Percentiles rank a stretch among this genome's conserved stretches.
These are phyloP conservation scores for Coleophoma crateriformis DNA, from an alignment of 2,329 filamentous ascomycete species.

Conservation along the genomic window DNA sequence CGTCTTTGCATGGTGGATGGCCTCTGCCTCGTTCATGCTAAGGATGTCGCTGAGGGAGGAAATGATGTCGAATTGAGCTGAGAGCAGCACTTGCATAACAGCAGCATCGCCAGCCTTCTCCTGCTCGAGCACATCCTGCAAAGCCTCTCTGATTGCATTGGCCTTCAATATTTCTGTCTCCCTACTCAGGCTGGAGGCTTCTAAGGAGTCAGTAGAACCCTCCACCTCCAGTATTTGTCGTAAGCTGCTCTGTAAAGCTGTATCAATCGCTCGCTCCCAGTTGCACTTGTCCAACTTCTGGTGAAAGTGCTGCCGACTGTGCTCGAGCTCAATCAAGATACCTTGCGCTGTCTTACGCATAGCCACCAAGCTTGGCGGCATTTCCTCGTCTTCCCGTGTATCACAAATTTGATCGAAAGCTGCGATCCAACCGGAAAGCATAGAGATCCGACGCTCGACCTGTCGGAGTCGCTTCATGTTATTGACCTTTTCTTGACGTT, in stretches of 20 bases:
- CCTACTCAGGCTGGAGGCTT: constrained; percentile 66
- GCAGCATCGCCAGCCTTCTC: constrained; percentile 76
- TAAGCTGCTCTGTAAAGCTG: constrained; percentile 79
- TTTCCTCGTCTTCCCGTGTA: constrained; percentile 60
- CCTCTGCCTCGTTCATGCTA: constrained; percentile 76
- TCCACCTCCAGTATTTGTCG: constrained; percentile 73
- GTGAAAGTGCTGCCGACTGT: constrained; percentile 85
- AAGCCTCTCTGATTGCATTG: constrained; percentile 74
- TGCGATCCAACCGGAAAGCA: constrained; percentile 88
- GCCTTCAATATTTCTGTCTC: constrained; percentile 84
- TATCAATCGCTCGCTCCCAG: constrained; percentile 86
- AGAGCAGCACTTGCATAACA: constrained; percentile 76
- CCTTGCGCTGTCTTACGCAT: constrained; percentile 87
- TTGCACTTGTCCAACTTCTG: constrained; percentile 73
- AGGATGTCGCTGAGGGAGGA: constrained; percentile 77
- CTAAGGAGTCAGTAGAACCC: constrained; percentile 56
- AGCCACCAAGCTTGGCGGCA: constrained; percentile 62
- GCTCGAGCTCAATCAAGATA: constrained; percentile 82
- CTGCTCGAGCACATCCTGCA: constrained; percentile 73
- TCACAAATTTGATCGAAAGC: constrained; percentile 84
- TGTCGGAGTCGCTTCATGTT: constrained; percentile 79
- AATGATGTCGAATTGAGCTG: constrained; percentile 88
- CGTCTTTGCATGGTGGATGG: constrained; percentile 70
- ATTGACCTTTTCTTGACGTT: constrained; percentile 72
- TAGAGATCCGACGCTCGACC: constrained; percentile 76